Conservation (phyloP, 164 flowering plant species). For the Chimonanthus praecox region DNA sequence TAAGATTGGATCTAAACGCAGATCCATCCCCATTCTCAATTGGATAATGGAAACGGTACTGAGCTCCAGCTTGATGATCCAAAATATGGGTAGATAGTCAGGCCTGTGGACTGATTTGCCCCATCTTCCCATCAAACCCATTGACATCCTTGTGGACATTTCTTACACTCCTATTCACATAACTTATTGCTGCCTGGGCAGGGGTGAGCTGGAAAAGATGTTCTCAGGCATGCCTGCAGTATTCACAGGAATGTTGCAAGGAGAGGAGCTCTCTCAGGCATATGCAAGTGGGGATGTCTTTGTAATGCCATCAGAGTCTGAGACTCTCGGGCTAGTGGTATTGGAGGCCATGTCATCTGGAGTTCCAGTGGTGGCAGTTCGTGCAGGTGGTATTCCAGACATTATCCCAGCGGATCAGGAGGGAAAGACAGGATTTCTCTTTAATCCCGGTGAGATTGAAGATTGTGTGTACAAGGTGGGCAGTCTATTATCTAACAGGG, state of each 20-base stretch:
- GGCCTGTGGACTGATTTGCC: not conserved
- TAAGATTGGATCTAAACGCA: not conserved
- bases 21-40: not conserved
- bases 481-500: conserved; percentile 44
- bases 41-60: too few relatives aligned
- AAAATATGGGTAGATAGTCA: too few relatives aligned
- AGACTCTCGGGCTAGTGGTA: conserved; percentile 96
- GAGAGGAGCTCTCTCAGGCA: conserved; percentile 95
- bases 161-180: not conserved
- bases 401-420: conserved; percentile 78
- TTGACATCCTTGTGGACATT: not conserved
- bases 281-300: conserved; percentile 98
- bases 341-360: conserved; percentile 98
- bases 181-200: conserved; percentile 20
- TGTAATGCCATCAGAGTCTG: conserved; percentile 97
- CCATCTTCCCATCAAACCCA: not conserved
- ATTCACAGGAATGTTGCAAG: conserved; percentile 86
- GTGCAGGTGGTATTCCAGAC: conserved; percentile 94
- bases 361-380: conserved; percentile 86
- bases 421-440: conserved; percentile 74
- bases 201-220: conserved; percentile 78
- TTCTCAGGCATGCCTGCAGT: conserved; percentile 92
- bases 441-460: conserved; percentile 69
- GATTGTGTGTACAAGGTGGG: conserved; percentile 78
- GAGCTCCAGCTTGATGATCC: too few relatives aligned